phyloP scores from a whole-genome alignment of 139 green algal genomes.

The Micractinium sp. region DNA sequence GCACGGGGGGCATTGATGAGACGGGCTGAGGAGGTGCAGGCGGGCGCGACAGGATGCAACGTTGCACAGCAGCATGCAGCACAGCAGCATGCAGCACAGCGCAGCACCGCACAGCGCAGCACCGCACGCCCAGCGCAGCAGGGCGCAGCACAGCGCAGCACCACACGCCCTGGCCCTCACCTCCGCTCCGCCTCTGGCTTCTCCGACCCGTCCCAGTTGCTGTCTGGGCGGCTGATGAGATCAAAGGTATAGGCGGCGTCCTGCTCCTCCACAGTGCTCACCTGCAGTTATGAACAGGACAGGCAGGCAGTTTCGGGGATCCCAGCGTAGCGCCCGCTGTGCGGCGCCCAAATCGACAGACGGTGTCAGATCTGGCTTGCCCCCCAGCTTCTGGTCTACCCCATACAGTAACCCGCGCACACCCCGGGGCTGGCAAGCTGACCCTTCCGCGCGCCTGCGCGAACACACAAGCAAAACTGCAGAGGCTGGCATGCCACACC shows the following conservation, averaged over 20 bases:
- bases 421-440: no score
- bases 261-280: constrained; percentile 30
- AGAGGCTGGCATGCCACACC: neutral
- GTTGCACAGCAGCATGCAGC: neutral
- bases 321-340: no score
- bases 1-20: neutral
- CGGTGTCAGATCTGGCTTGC: no score
- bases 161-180: neutral
- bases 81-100: no score
- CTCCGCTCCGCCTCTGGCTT: neutral
- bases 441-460: no score
- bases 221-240: constrained; percentile 27
- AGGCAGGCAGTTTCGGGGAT: neutral
- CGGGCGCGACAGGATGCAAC: no score
- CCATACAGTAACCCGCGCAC: no score
- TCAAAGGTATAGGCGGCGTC: constrained; percentile 45
- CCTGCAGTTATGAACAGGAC: neutral
- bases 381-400: no score
- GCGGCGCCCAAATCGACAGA: no score
- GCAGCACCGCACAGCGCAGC: neutral
- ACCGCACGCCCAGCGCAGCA: neutral
- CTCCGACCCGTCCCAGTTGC: constrained; percentile 30
- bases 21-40: no score
- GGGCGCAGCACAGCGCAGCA: no score
- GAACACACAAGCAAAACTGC: neutral